A percentile compares a stretch with the other conserved stretches of the same genome.
Evolutionary conservation across 2,329 filamentous ascomycete species (phyloP).

Genomic region (Fusarium miscanthi): DNA sequence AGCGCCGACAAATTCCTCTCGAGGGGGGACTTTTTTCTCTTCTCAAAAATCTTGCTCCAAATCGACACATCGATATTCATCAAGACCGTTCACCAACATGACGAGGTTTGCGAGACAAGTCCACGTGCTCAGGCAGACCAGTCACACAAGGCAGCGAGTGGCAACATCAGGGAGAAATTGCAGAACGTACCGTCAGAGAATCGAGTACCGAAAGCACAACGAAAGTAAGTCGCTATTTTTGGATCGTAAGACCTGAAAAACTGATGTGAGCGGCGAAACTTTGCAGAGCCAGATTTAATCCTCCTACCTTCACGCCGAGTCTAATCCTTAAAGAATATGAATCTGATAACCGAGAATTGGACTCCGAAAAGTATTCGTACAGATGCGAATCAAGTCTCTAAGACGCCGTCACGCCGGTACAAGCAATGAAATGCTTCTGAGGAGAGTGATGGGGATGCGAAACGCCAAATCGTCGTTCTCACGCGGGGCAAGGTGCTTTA

Average conservation of each 20-base stretch:
- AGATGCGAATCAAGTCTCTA: constrained; percentile 51
- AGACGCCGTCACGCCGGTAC: constrained; percentile 56
- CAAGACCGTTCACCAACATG: not conserved
- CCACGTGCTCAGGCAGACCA: not conserved
- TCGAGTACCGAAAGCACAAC: constrained; percentile 42
- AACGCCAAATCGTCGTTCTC: constrained; percentile 45
- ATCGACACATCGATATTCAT: not conserved
- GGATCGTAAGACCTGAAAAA: constrained; percentile 39
- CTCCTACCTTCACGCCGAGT: constrained; percentile 44
- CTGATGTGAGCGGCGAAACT: constrained; percentile 12
- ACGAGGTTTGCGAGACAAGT: not conserved
- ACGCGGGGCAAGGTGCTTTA: constrained; percentile 49
- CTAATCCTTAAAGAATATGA: constrained; percentile 44
- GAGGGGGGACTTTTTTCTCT: not conserved
- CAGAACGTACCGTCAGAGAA: constrained; percentile 39
- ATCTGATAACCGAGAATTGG: constrained; percentile 46
- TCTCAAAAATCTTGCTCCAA: not conserved
- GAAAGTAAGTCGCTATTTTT: constrained; percentile 44
- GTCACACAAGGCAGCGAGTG: not conserved
- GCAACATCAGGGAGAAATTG: not conserved
- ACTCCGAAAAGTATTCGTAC: constrained; percentile 54
- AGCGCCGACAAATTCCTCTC: not conserved
- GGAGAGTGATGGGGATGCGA: constrained; percentile 41
- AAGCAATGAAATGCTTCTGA: constrained; percentile 49
- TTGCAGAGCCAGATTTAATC: not conserved